Evolutionary conservation across 163 green algal species (phyloP).

Genomic region (Coccomyxa subellipsoidea): DNA sequence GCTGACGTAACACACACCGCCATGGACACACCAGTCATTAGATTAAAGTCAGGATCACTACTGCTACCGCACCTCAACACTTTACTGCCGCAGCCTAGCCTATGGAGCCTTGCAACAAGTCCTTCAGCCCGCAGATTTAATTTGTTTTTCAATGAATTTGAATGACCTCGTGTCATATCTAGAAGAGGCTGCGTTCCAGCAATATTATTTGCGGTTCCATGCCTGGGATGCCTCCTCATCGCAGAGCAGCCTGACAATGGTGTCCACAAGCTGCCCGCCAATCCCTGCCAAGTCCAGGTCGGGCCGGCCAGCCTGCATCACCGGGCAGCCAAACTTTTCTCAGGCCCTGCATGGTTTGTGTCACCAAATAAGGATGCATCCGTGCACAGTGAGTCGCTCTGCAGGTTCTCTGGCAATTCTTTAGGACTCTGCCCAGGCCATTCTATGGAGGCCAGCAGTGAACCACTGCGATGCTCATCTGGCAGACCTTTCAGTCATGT

Average conservation of each 20-base stretch:
- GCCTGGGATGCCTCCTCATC: conserved; percentile 33
- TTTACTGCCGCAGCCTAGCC: too few species aligned
- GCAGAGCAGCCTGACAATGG: conserved; percentile 37
- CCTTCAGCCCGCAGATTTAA: too few species aligned
- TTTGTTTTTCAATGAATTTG: too few species aligned
- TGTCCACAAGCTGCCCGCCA: conserved; percentile 21
- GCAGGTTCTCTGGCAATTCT: neutral
- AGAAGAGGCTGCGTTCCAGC: too few species aligned
- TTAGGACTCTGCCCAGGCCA: neutral
- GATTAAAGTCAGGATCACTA: too few species aligned
- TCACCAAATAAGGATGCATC: neutral
- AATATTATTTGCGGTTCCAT: conserved; percentile 11
- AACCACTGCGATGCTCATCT: too few species aligned
- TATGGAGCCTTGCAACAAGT: too few species aligned
- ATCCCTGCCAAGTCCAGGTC: conserved; percentile 2
- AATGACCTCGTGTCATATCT: too few species aligned
- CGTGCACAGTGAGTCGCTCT: neutral
- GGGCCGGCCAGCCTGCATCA: conserved; percentile 1
- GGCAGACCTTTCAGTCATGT: too few species aligned
- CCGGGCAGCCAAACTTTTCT: neutral
- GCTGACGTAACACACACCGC: too few species aligned
- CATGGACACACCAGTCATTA: too few species aligned
- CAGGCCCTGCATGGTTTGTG: neutral
- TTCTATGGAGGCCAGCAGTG: neutral
- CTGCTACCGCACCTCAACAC: too few species aligned